Evolutionary conservation across 257 asterid species (phyloP), one percentile per base, ranked within the genome.

Genomic region (Rhazya stricta): DNA sequence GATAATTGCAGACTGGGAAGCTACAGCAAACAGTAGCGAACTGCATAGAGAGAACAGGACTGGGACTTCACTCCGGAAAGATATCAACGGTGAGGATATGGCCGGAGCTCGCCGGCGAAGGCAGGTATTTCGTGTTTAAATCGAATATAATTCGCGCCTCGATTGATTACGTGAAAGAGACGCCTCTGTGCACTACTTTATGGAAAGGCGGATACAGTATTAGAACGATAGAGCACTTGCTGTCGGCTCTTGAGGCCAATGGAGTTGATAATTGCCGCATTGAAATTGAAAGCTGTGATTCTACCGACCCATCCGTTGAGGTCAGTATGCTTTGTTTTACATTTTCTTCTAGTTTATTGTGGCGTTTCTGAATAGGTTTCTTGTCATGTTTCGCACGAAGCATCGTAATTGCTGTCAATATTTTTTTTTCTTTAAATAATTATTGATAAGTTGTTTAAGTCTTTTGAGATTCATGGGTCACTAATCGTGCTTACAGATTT

Each of bases 181-280:
- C 92, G 39, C 94, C 88, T 66, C 87, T 94, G 5, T 94, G 99
- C 85, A 92, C 99, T 2, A 85, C 85, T 74, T 87, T 94, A 1
- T 85, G 89, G 45, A 83, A 80, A 36, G 86, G 87, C 75, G 99
- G 99, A 8, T 80, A 80, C 83, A 83, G 83, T 73, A 73, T 94
- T 77, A 80, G 82, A 51, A 94, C 99, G 2, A 89, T 91, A 34
- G 99, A 94, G 83, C 99, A 94, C 83, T 84, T 94, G 90, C 95
- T 94, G 63, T 90, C 99, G 6, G 97, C 97, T 73, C 85, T 94
- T 66, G 99, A 94, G 86, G 97, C 90, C 27, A 82, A 83, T 25
- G 92, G 97, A 16, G 96, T 94, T 15, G 98, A 92, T 69, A 92
- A 94, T 73, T 94, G 99, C 76, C 84, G 87, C 74, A 84, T 94